Conservation (phyloP, 2,329 filamentous ascomycete genomes). For the Botryotinia calthae region DNA sequence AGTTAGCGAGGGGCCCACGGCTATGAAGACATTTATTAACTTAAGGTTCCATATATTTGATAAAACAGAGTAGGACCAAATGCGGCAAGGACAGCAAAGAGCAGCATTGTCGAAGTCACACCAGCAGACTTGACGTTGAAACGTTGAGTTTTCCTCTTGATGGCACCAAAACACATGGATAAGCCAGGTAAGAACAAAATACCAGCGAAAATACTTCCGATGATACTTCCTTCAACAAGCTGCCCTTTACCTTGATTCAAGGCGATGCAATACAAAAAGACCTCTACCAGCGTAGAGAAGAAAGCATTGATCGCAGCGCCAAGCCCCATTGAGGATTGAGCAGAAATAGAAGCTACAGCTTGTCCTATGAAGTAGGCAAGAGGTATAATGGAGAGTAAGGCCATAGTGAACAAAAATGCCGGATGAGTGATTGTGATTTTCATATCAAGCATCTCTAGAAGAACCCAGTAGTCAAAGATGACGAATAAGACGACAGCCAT, state of each 20-base stretch:
- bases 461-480: slow-evolving; percentile 86
- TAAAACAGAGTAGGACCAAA: slow-evolving; percentile 97
- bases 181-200: slow-evolving; percentile 90
- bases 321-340: slow-evolving; percentile 96
- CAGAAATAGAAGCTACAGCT: slow-evolving; percentile 96
- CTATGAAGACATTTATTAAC: slow-evolving; percentile 34
- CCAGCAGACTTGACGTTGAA: slow-evolving; percentile 97
- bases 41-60: slow-evolving; percentile 90
- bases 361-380: slow-evolving; percentile 98
- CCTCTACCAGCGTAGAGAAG: slow-evolving; percentile 96
- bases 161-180: slow-evolving; percentile 97
- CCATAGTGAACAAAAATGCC: slow-evolving; percentile 80
- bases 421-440: slow-evolving; percentile 72
- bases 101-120: slow-evolving; percentile 94
- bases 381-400: slow-evolving; percentile 88
- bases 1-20: slow-evolving; percentile 39
- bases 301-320: slow-evolving; percentile 97
- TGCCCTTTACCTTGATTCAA: slow-evolving; percentile 87
- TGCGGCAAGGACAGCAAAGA: slow-evolving; percentile 92
- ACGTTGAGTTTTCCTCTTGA: slow-evolving; percentile 96
- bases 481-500: slow-evolving; percentile 91
- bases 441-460: slow-evolving; percentile 66
- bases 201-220: slow-evolving; percentile 96
- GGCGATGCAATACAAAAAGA: slow-evolving; percentile 95
- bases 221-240: slow-evolving; percentile 93